phyloP scores from a whole-genome alignment of 306 rosid species.

The Acacia crassicarpa region DNA sequence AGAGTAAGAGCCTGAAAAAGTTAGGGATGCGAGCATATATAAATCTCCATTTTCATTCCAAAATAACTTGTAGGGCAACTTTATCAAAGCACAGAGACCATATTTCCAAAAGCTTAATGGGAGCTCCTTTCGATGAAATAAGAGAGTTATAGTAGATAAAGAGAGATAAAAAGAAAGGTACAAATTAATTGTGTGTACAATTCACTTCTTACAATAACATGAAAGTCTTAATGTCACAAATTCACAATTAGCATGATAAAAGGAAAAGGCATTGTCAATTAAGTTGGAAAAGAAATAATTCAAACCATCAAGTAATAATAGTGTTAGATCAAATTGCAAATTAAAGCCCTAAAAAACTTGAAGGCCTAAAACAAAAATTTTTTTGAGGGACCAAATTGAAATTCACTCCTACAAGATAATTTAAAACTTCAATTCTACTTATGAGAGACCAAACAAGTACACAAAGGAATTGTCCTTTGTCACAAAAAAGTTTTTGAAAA shows the following conservation, averaged over 20 bases:
- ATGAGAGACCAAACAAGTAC: not conserved
- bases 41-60: conserved; percentile 8
- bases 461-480: not conserved
- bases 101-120: conserved; percentile 14
- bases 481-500: not conserved
- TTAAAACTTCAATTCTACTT: not conserved
- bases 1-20: conserved; percentile 23
- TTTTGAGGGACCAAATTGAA: not conserved
- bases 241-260: not conserved
- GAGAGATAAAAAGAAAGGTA: not conserved
- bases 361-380: not conserved
- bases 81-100: conserved; percentile 33
- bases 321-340: not conserved
- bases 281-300: not conserved
- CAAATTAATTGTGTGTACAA: not conserved
- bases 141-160: not conserved
- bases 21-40: conserved; percentile 5
- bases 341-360: not conserved
- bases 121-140: conserved; percentile 29
- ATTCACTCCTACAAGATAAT: not conserved
- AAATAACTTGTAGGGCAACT: conserved; percentile 26
- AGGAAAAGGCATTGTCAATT: not conserved
- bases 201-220: not conserved
- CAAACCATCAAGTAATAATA: not conserved
- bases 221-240: not conserved